A percentile compares a stretch with the other conserved stretches of the same genome.
Conservation (phyloP, 306 rosid genomes). For the Vigna mungo region DNA sequence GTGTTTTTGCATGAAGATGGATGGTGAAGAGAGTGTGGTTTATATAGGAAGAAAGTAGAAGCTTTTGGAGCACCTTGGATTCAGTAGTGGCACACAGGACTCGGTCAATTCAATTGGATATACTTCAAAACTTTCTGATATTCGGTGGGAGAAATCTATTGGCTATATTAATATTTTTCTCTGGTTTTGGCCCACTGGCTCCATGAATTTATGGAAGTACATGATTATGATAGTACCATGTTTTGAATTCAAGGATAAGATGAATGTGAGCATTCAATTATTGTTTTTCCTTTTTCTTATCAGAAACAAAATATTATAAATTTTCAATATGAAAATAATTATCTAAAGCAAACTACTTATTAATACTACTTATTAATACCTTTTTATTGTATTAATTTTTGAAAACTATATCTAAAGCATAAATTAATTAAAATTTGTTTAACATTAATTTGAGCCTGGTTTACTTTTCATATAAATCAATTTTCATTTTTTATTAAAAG, state of each 20-base stretch:
- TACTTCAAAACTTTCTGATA: slow-evolving; percentile 42
- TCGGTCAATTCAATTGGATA: slow-evolving; percentile 19
- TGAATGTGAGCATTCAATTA: neutral
- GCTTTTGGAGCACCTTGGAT: slow-evolving; percentile 37
- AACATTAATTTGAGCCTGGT: no score
- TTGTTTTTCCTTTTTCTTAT: neutral
- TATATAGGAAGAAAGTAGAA: slow-evolving; percentile 49
- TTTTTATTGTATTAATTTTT: no score
- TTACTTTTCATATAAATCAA: no score
- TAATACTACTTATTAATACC: no score
- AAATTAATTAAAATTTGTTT: no score
- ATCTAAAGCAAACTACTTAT: no score
- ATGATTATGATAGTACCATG: neutral
- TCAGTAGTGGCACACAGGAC: slow-evolving; percentile 54
- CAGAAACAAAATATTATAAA: no score
- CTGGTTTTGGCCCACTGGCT: neutral
- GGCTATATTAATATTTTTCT: neutral
- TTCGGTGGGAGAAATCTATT: slow-evolving; percentile 29
- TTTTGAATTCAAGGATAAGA: neutral
- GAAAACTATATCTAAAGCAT: no score
- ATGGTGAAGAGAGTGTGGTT: neutral
- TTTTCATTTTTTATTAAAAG: no score
- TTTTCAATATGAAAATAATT: no score
- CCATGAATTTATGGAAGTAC: neutral
- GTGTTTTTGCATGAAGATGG: neutral